Evolutionary conservation across 352 stramenopile genomes (phyloP).

Genomic region (Globisporangium radiosum): DNA sequence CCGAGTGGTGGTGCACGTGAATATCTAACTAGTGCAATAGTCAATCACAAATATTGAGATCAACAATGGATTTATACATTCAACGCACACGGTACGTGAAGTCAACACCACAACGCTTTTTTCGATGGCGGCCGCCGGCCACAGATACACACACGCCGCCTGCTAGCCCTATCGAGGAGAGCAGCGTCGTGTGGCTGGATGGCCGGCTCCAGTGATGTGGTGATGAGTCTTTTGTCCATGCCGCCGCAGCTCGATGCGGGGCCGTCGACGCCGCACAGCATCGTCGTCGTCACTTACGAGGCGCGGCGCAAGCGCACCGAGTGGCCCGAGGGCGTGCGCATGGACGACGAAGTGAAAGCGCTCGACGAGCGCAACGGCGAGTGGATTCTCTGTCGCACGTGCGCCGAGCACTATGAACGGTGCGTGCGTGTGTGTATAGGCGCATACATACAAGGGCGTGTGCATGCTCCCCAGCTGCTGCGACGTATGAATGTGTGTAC

Average conservation of each 20-base stretch:
- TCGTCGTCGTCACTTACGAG: conserved; percentile 20
- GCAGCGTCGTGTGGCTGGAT: conserved; percentile 17
- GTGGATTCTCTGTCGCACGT: conserved; percentile 63
- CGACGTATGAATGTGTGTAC: not conserved
- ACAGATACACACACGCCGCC: conserved; percentile 13
- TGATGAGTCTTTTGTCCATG: conserved; percentile 16
- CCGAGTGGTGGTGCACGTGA: too few species aligned
- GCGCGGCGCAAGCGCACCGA: conserved; percentile 37
- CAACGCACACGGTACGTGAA: too few species aligned
- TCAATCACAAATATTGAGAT: too few species aligned
- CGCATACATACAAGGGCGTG: not conserved
- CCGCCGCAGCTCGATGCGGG: conserved; percentile 6
- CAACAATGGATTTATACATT: too few species aligned
- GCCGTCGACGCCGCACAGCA: not conserved
- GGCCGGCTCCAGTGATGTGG: conserved; percentile 13
- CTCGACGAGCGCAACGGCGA: conserved; percentile 52
- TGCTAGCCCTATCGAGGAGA: conserved; percentile 5
- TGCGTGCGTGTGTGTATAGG: not conserved
- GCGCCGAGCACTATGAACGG: conserved; percentile 47
- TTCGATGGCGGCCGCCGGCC: not conserved
- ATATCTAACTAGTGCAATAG: too few species aligned
- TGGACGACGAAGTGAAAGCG: conserved; percentile 44
- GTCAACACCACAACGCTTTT: too few species aligned
- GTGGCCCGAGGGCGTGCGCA: conserved; percentile 46
- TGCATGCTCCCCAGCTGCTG: not conserved